Evolutionary conservation across 257 asterid genomes (phyloP), one percentile per base, ranked within the genome.

Genomic region (Rhazya stricta): DNA sequence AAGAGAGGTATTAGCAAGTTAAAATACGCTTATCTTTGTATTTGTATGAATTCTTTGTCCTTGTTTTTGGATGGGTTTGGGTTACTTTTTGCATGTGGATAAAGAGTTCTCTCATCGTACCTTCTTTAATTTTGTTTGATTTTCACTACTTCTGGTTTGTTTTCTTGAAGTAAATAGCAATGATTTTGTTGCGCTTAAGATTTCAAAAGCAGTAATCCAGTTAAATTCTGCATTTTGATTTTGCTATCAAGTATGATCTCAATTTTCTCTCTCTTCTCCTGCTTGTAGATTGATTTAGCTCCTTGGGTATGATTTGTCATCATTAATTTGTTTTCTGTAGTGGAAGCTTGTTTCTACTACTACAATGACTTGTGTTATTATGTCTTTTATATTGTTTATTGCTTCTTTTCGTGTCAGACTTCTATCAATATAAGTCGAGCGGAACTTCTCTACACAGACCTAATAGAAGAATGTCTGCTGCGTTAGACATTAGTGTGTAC

Each of bases 1-100:
- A 91, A 79, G 97, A 91, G 69, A 78, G 97, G 97, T 91, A 79
- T 50, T 54, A 16, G 19, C 21, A 45, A 0, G 23, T 63, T 18
- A 3, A 63, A 29, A 32, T 15, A 7, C 18, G 15, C 6, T 51
- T 27, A 30, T 61, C 67, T 30, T 19, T 61, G 41, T 29, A 11
- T 12, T 6, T 58, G 2, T 30, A 15, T 4, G 9, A 13, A 16
- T 63, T 36, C 1, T 5, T 32, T 63, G 27, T 63, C 7, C 1
- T 36, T 37, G 29, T 6, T 9, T 8, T 36, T 65, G 11, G 25
- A 6, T 19, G 21, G 18, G 8, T 21, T 37, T 63, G 58, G 58
- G 58, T 51, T 51, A 5, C 58, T 51, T 51, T n/a, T 19, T 18
- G 58, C 58, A 19, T 51, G 27, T 51, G 27, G 58, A 9, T 1